phyloP scores from a whole-genome alignment of 306 rosid genomes.

The Medicago arabica region DNA sequence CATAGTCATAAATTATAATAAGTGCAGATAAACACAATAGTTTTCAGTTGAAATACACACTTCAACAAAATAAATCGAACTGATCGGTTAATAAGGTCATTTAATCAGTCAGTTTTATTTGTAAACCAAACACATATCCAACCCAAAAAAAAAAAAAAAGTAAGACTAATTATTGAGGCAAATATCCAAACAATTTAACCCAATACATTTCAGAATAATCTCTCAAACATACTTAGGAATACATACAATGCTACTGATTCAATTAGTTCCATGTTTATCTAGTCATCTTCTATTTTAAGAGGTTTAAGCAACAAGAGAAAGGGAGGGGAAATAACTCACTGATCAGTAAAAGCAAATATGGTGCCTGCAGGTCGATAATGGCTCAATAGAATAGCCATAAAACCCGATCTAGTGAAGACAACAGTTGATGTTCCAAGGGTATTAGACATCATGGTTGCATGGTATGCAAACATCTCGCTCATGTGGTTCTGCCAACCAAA shows the following conservation, averaged over 20 bases:
- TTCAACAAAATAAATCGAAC: conserved; percentile 32
- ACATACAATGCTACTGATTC: not conserved
- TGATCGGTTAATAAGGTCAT: not conserved
- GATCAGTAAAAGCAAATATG: conserved; percentile 86
- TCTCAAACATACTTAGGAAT: not conserved
- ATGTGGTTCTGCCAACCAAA: conserved; percentile 73
- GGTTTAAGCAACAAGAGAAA: not conserved
- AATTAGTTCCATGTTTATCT: not conserved
- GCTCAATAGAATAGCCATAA: conserved; percentile 88
- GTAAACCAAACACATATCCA: not conserved
- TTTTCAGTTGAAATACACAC: conserved; percentile 36
- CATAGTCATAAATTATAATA: conserved; percentile 45
- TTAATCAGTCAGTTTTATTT: conserved; percentile 17
- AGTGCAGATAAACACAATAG: not conserved
- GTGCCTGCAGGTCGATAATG: conserved; percentile 94
- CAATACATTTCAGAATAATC: conserved; percentile 6
- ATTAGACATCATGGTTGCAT: conserved; percentile 97
- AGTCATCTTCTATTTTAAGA: not conserved
- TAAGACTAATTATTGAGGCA: not conserved
- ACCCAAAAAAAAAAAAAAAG: too few relatives aligned
- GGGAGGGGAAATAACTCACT: conserved; percentile 60
- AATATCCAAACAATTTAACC: not conserved
- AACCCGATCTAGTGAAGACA: conserved; percentile 94
- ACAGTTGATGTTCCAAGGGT: conserved; percentile 95
- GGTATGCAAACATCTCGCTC: conserved; percentile 99